Conservation (phyloP, 257 asterid species). For the Primulina tabacum region DNA sequence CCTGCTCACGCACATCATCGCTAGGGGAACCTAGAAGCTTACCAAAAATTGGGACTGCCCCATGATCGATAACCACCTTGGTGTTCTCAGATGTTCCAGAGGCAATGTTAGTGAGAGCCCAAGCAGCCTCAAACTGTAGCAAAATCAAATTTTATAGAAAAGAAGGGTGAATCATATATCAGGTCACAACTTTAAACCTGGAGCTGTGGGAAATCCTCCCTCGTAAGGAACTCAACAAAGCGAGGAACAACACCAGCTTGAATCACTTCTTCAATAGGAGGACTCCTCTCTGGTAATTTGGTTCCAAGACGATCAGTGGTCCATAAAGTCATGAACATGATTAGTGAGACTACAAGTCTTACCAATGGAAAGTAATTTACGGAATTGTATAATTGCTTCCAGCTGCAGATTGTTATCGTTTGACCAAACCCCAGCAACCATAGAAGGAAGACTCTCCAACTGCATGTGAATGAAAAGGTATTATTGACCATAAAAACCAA, state of each 20-base stretch:
- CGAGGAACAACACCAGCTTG: constrained; percentile 94
- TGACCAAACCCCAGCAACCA: constrained; percentile 75
- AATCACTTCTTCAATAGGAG: constrained; percentile 94
- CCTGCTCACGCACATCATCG: constrained; percentile 98
- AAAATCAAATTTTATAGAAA: background rate
- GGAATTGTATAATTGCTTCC: constrained; percentile 77
- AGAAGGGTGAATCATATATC: background rate
- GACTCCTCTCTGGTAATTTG: constrained; percentile 63
- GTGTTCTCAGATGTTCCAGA: constrained; percentile 95
- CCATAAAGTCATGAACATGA: constrained; percentile 11
- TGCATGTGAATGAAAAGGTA: constrained; percentile 32
- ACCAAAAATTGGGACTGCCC: constrained; percentile 78
- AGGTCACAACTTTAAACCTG: constrained; percentile 49
- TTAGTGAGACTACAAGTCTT: constrained; percentile 13
- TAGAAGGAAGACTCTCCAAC: constrained; percentile 84
- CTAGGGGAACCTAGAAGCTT: constrained; percentile 82
- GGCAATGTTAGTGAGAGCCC: constrained; percentile 98
- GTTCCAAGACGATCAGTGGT: background rate
- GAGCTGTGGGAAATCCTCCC: constrained; percentile 80
- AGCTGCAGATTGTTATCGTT: constrained; percentile 62
- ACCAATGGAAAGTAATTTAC: constrained; percentile 89
- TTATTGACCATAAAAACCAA: constrained; percentile 14
- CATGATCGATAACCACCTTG: constrained; percentile 83
- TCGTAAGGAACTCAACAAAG: constrained; percentile 74
- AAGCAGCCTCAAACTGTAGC: constrained; percentile 88